A percentile compares a stretch with the other conserved stretches of the same genome.
Conservation (phyloP, 306 rosid genomes). For the Vigna nakashimae region DNA sequence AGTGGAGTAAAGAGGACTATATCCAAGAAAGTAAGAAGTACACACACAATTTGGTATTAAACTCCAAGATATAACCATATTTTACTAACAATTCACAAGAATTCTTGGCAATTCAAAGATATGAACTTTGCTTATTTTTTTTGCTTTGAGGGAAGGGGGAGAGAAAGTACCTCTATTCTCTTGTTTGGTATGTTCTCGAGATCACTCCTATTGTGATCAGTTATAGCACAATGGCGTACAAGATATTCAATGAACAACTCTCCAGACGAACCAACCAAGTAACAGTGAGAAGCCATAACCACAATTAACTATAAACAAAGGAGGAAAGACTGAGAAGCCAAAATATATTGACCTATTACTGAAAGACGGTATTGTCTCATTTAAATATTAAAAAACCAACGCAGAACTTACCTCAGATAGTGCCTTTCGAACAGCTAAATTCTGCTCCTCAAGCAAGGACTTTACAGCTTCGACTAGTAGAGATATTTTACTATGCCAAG, state of each 20-base stretch:
- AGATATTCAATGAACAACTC: slow-evolving; percentile 92
- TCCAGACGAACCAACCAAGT: slow-evolving; percentile 92
- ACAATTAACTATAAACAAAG: slow-evolving; percentile 79
- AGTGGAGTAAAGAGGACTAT: slow-evolving; percentile 11
- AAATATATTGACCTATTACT: neutral
- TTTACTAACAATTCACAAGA: slow-evolving; percentile 18
- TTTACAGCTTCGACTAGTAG: slow-evolving; percentile 80
- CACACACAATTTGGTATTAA: neutral
- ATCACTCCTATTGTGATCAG: slow-evolving; percentile 58
- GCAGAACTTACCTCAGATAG: slow-evolving; percentile 76
- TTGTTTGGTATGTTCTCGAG: slow-evolving; percentile 61
- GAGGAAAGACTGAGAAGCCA: slow-evolving; percentile 29
- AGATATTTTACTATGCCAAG: slow-evolving; percentile 86
- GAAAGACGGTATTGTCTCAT: slow-evolving; percentile 5
- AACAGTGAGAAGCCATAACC: slow-evolving; percentile 98
- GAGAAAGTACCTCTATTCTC: slow-evolving; percentile 73
- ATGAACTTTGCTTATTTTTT: neutral
- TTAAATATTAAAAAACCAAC: slow-evolving; percentile 7
- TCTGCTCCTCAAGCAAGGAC: slow-evolving; percentile 81
- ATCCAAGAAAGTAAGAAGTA: slow-evolving; percentile 34
- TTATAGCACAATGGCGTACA: slow-evolving; percentile 83
- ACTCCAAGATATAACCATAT: slow-evolving; percentile 35
- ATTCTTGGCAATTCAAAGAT: slow-evolving; percentile 10
- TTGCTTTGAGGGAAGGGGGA: neutral
- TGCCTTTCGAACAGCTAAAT: slow-evolving; percentile 77